These are phyloP conservation scores for Neocallimastix lanati DNA, from an alignment of 192 early-diverging fungal species.

Conservation along the genomic window DNA sequence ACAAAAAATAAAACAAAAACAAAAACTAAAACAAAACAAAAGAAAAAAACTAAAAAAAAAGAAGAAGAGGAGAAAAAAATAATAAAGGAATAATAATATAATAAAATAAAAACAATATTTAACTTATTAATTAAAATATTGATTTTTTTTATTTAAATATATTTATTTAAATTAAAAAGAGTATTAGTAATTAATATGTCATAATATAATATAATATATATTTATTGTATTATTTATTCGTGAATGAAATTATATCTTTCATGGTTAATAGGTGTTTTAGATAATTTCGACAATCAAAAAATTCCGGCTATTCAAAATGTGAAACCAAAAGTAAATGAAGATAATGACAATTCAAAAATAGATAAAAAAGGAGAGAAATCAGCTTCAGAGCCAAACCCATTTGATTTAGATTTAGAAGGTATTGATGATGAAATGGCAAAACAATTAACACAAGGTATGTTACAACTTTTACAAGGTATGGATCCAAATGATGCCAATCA, in stretches of 20 bases:
- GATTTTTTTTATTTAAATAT: too few species aligned
- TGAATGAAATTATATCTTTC: background rate
- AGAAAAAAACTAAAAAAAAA: too few species aligned
- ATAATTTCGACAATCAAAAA: background rate
- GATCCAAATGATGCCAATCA: background rate
- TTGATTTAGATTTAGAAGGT: background rate
- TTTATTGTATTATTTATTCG: too few species aligned
- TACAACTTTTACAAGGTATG: conserved; percentile 23
- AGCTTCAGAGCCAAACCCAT: background rate
- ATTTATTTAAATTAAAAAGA: too few species aligned
- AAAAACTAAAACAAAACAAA: too few species aligned
- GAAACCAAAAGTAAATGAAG: background rate
- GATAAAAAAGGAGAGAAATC: background rate
- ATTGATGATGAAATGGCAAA: conserved; percentile 52
- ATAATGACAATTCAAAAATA: background rate
- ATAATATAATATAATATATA: too few species aligned
- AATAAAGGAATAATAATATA: too few species aligned
- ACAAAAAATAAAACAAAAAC: too few species aligned
- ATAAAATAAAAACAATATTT: too few species aligned
- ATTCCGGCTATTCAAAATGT: background rate
- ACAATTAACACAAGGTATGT: conserved; percentile 65
- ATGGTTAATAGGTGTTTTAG: background rate
- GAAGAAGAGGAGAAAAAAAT: too few species aligned
- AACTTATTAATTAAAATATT: too few species aligned
- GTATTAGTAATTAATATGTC: too few species aligned